Conservation (phyloP, 257 asterid species). For the Nicotiana tabacum region DNA sequence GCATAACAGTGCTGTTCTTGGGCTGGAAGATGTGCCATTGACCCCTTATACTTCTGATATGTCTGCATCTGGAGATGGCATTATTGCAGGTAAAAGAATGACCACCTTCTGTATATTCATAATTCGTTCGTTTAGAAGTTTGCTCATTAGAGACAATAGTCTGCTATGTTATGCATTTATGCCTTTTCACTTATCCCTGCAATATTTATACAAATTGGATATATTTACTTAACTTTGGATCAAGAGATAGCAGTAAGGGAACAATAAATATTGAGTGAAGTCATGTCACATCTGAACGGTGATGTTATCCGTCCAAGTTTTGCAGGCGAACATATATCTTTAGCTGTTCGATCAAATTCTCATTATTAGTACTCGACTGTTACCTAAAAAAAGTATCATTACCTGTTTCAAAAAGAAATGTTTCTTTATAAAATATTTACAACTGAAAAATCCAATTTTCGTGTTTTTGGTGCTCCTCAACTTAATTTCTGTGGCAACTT, state of each 20-base stretch:
- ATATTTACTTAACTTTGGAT: not conserved
- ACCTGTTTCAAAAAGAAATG: not conserved
- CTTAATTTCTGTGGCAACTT: not conserved
- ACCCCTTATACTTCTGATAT: constrained; percentile 87
- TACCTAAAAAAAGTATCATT: not conserved
- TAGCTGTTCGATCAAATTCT: not conserved
- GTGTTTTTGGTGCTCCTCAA: not conserved
- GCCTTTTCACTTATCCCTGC: not conserved
- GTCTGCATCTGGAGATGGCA: constrained; percentile 93
- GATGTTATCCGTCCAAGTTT: not conserved
- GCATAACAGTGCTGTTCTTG: constrained; percentile 61
- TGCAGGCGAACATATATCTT: not conserved
- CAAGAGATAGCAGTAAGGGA: not conserved
- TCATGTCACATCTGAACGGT: not conserved
- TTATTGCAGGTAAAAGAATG: constrained; percentile 69
- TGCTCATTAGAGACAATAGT: not conserved
- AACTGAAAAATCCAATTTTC: not conserved
- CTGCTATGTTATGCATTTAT: not conserved
- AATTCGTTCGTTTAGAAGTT: not conserved
- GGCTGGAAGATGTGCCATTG: constrained; percentile 87
- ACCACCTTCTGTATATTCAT: constrained; percentile 14
- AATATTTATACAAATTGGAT: not conserved
- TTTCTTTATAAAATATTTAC: not conserved
- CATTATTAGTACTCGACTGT: not conserved
- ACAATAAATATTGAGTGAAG: not conserved